A percentile compares a stretch with the other conserved stretches of the same genome.
These are phyloP conservation scores for Moricandia arvensis DNA, from an alignment of 345 rosid species.

Conservation along the genomic window DNA sequence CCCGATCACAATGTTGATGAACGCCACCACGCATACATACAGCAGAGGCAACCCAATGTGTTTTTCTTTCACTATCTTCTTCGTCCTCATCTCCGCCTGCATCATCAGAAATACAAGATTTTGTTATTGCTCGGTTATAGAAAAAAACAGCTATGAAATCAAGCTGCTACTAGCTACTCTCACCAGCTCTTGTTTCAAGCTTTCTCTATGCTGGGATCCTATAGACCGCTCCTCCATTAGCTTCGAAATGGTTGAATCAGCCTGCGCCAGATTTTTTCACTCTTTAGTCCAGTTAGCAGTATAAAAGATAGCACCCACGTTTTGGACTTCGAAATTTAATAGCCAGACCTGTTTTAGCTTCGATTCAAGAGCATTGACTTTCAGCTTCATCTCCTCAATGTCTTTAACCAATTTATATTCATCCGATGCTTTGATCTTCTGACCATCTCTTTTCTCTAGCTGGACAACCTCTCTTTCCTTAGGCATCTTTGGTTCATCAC, in stretches of 20 bases:
- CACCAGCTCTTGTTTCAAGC: conserved; percentile 64
- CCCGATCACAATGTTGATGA: conserved; percentile 62
- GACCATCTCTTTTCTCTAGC: conserved; percentile 38
- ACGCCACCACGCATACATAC: conserved; percentile 73
- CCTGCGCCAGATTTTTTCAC: conserved; percentile 49
- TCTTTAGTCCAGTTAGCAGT: not conserved
- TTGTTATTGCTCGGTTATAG: not conserved
- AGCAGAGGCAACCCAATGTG: conserved; percentile 72
- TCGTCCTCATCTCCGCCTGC: conserved; percentile 59
- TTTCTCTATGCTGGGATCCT: conserved; percentile 48
- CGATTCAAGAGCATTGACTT: conserved; percentile 58
- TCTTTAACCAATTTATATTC: conserved; percentile 54
- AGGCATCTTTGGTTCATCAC: conserved; percentile 31
- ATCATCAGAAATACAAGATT: not conserved
- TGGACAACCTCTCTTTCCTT: conserved; percentile 29
- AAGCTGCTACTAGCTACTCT: conserved; percentile 29
- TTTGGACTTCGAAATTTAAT: conserved; percentile 2
- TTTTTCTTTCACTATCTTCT: conserved; percentile 44
- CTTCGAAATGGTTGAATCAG: conserved; percentile 62
- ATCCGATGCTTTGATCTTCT: conserved; percentile 35
- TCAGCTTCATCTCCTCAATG: conserved; percentile 64
- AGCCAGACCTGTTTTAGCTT: conserved; percentile 70
- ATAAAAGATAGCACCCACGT: not conserved
- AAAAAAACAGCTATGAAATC: not conserved
- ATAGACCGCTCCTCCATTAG: conserved; percentile 58